A percentile compares a stretch with the other conserved stretches of the same genome.
These are phyloP conservation scores for Blastomyces percursus DNA, from an alignment of 2,329 filamentous ascomycete species.

Conservation along the genomic window DNA sequence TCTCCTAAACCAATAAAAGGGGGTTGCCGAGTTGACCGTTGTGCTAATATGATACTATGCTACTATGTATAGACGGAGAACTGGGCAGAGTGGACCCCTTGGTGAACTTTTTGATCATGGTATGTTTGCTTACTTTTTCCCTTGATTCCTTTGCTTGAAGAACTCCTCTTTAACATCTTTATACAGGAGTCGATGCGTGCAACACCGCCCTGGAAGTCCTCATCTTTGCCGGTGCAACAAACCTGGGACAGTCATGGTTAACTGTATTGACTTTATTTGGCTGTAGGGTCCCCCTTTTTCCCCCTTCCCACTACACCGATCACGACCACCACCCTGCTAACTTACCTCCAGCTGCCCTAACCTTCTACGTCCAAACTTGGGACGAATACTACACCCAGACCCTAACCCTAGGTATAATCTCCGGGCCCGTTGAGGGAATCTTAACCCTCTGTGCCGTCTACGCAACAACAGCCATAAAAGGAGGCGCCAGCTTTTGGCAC, in stretches of 20 bases:
- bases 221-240: slow-evolving; percentile 84
- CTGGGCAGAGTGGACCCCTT: slow-evolving; percentile 80
- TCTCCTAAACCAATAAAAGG: not conserved
- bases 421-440: slow-evolving; percentile 90
- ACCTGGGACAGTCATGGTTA: slow-evolving; percentile 84
- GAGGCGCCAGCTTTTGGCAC: slow-evolving; percentile 89
- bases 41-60: not conserved
- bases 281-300: slow-evolving; percentile 39
- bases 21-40: not conserved
- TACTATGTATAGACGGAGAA: slow-evolving; percentile 54
- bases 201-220: slow-evolving; percentile 92
- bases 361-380: slow-evolving; percentile 99
- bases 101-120: slow-evolving; percentile 97
- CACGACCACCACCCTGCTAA: slow-evolving; percentile 1
- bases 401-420: slow-evolving; percentile 80
- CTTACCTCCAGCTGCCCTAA: slow-evolving; percentile 56
- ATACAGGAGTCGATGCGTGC: slow-evolving; percentile 67
- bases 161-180: slow-evolving; percentile 9
- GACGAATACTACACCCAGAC: slow-evolving; percentile 98
- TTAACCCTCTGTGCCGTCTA: slow-evolving; percentile 74
- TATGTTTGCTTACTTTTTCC: slow-evolving; percentile 19
- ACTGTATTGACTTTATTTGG: slow-evolving; percentile 76
- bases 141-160: not conserved
- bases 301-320: slow-evolving; percentile 20
- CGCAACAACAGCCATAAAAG: slow-evolving; percentile 68